A percentile compares a stretch with the other conserved stretches of the same genome.
Evolutionary conservation across 225 moss, liverwort and hornwort genomes (phyloP).

Genomic region (Sphagnum tenellum): DNA sequence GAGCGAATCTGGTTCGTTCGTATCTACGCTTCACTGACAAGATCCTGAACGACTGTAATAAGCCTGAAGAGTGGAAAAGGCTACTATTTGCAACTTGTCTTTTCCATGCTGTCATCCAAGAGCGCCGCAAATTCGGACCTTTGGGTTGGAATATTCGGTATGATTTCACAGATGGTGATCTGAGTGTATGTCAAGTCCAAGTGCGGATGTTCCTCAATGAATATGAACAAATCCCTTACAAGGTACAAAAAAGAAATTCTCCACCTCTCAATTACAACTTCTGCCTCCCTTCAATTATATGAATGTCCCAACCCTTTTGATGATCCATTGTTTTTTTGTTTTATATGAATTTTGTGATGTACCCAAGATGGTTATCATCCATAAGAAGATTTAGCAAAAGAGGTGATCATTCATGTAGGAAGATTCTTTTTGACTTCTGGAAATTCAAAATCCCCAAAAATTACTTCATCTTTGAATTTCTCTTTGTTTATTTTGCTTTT

Average conservation of each 20-base stretch:
- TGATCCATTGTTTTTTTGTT: too few relatives aligned
- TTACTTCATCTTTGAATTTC: too few relatives aligned
- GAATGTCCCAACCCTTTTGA: too few relatives aligned
- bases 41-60: slow-evolving; percentile 47
- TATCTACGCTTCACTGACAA: slow-evolving; percentile 73
- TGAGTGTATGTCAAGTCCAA: slow-evolving; percentile 73
- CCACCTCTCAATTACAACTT: not conserved
- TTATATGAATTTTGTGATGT: too few relatives aligned
- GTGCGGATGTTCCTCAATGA: slow-evolving; percentile 82
- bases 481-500: too few relatives aligned
- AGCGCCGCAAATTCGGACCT: slow-evolving; percentile 74
- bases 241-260: slow-evolving; percentile 19
- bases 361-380: too few relatives aligned
- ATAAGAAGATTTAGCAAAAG: too few relatives aligned
- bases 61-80: slow-evolving; percentile 80
- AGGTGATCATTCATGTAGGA: too few relatives aligned
- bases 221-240: slow-evolving; percentile 68
- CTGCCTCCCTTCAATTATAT: too few relatives aligned
- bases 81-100: slow-evolving; percentile 66
- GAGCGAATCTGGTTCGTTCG: slow-evolving; percentile 70
- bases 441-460: too few relatives aligned
- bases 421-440: too few relatives aligned
- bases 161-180: slow-evolving; percentile 81
- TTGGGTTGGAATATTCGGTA: slow-evolving; percentile 92
- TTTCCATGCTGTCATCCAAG: slow-evolving; percentile 85